Base-by-base conservation (phyloP, 1,139 yeast genomes). In the Hansenula lynferdii region DNA sequence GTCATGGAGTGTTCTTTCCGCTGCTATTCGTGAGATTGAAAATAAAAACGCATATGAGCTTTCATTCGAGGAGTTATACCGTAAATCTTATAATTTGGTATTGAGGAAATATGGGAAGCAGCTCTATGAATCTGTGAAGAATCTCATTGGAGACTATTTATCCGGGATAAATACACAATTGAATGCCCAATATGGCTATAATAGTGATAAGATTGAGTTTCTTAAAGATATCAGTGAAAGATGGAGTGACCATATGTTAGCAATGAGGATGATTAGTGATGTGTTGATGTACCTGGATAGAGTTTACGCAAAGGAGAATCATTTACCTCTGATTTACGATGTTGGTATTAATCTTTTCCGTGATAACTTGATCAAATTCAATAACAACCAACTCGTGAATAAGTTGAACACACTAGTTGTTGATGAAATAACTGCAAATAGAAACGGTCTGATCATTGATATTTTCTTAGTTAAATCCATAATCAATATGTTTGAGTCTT, bases 281-380 rank as follows among this genome's bases (percentile, higher is more conserved):
- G 85, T 92, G 5, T 64, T 89, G 59, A 82, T 89, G 85, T 92
- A 92, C 56, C 64, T 92, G 53, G 73, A 92, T 57, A 72, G 96
- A 32, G 96, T 87, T 0, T 87, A 85, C 50, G 85, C 90, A 22
- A 79, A 77, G 45, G 95, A 84, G 47, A 76, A 77, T 42, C 79
- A 78, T 48, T 64, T 77, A 36, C 77, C 87, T 2, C 64, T 81
- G 39, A 72, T 85, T 5, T 84, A 84, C 53, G 96, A 89, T 53
- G 70, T 83, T 34, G 96, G 96, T 0, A 68, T 84, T 28, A 71
- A 70, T 28, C 57, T 80, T 9, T 85, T 82, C 56, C 62, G 76
- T 20, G 70, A 68, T 26, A 57, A 62, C 9, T 60, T 77, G 2
- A 49, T 77, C 14, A 54, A 61, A 27, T 61, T 61, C 40, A 64